Base-by-base conservation (phyloP, 2,329 filamentous ascomycete genomes). In the Kalmusia sp. region DNA sequence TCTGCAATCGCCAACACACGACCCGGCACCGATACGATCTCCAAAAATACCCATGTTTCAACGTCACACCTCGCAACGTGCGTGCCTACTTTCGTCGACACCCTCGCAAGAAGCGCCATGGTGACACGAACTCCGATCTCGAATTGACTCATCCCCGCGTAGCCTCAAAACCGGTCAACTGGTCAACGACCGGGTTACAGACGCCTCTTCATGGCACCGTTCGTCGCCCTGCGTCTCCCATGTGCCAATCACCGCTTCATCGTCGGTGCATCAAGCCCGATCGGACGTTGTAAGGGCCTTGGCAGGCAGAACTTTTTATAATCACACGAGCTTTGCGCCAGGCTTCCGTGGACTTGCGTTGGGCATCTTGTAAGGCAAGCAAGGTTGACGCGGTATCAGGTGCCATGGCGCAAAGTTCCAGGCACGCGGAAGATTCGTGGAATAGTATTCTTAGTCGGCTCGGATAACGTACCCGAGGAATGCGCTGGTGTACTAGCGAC, bases 351-450 rank as follows among this genome's bases (percentile, higher is more conserved):
- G 8, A 27, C 21, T 33, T 31, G 40, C 27, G 31, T 31, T 39
- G 15, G 17, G 35, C 31, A 3, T 38, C 8, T 38, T 41, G 49
- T 35, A 31, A 41, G 28, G 41, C 35, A 47, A 14, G 27, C 22
- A 19, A 40, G 7, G 34, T 38, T 25, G 14, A 52, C 49, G 41
- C 49, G 49, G 22, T 46, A 44, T 46, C 49, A 52, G 35, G 49
- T 51, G 49, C 34, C 40, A 25, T 31, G 41, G 33, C 48, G 48
- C 48, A 34, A 41, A 38, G 33, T 48, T n/a, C 30, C 33, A 50
- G 30, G 27, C n/a, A 25, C 31, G 27, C 22, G 39, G 35, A 8
- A 50, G 15, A 30, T 12, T 17, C 25, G 27, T 14, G 35, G 30
- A 21, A 17, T 27, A 15, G 33, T 48, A 44, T 28, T 49, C 22